Base-by-base conservation (phyloP, 2,329 filamentous ascomycete species). In the Hirsutella thompsonii region DNA sequence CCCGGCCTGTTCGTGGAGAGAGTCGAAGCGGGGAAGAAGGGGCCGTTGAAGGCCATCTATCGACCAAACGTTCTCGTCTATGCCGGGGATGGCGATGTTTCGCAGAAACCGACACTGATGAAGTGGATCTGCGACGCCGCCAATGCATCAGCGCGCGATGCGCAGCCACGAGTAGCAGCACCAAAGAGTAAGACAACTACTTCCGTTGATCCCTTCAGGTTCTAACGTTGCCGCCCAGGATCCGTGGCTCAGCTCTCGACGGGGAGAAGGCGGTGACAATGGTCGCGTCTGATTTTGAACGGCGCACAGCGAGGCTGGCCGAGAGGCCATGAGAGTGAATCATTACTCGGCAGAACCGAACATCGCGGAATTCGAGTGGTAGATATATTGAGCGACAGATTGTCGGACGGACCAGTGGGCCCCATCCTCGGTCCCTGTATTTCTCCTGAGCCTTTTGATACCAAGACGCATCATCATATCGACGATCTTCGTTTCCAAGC, bases 1-100 rank as follows among this genome's bases (percentile, higher is more conserved):
- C 60, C 60, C 0, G 60, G 60, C 1, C 44, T 62, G 30, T 62
- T 62, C 38, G 58, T 62, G 6, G 60, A 62, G 40, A 53, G 57
- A 39, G 42, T 62, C 6, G 54, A 60, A 5, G 49, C 47, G 2
- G 57, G 56, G 19, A 59, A 52, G 47, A 62, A 59, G 43, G 45
- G 49, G 33, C 45, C 48, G 6, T 40, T 54, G 21, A 61, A 54
- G 47, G 51, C 57, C n/a, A 52, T 62, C 18, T 55, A 49, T 40
- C 54, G 53, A 23, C 60, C 60, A 11, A 58, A 45, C 14, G 60
- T 62, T 9, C 49, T 62, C 19, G 50, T 62, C 11, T 52, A 54
- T 42, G 51, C 52, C 33, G 46, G 48, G 16, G 51, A 55, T 8
- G 51, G 49, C 6, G 49, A 52, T 11, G 44, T 53, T n/a, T 40